A percentile compares a stretch with the other conserved stretches of the same genome.
Evolutionary conservation across 495 filamentous ascomycete species (phyloP).

Genomic region (Penicillium lagena): DNA sequence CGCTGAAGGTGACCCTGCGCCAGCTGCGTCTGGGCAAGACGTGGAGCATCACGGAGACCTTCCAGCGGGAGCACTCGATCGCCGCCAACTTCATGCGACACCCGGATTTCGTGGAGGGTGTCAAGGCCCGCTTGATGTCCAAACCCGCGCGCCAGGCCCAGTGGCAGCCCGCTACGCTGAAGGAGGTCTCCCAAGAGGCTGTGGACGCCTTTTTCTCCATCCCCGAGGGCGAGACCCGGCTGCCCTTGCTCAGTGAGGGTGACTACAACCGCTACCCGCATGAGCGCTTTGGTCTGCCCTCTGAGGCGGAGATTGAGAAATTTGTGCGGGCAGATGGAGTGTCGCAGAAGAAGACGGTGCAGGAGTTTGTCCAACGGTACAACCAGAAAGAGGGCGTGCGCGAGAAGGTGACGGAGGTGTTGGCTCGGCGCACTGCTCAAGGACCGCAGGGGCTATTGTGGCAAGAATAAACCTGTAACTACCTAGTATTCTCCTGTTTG

Average conservation of each 20-base stretch:
- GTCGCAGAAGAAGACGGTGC: conserved; percentile 9
- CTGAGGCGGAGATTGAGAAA: conserved; percentile 60
- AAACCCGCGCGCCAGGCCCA: conserved; percentile 52
- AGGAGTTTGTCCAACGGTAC: conserved; percentile 24
- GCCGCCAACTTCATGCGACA: conserved; percentile 78
- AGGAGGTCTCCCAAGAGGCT: conserved; percentile 46
- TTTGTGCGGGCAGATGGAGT: conserved; percentile 30
- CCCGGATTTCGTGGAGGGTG: conserved; percentile 83
- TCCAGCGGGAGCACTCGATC: conserved; percentile 74
- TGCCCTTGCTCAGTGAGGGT: conserved; percentile 47
- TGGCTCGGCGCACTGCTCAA: conserved; percentile 19
- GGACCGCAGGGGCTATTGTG: conserved; percentile 21
- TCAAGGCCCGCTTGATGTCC: conserved; percentile 65
- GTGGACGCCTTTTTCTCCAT: conserved; percentile 57
- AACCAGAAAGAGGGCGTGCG: conserved; percentile 32
- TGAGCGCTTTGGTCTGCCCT: conserved; percentile 59
- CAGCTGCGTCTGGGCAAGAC: conserved; percentile 67
- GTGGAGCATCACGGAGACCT: conserved; percentile 78
- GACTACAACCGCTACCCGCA: conserved; percentile 68
- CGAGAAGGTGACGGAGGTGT: conserved; percentile 35
- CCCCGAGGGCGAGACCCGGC: conserved; percentile 26
- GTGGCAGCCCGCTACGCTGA: conserved; percentile 68
- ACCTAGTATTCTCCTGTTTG: neutral
- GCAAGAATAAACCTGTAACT: conserved; percentile 21
- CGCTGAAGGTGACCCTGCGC: conserved; percentile 71